These are phyloP conservation scores for Scheffersomyces illinoinensis DNA, from an alignment of 1,139 yeast genomes.

Conservation along the genomic window DNA sequence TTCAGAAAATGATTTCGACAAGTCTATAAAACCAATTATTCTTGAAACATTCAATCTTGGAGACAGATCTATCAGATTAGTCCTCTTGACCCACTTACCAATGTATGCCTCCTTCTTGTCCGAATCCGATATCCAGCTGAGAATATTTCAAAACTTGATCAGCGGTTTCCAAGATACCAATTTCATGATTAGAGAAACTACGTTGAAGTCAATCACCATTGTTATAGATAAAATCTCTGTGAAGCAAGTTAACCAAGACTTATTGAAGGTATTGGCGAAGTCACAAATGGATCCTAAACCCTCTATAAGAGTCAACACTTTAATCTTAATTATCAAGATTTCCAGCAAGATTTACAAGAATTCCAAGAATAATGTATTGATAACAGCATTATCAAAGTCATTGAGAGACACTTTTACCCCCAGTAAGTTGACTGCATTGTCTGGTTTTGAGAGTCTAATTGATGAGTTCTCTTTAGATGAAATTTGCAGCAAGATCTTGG, in stretches of 20 bases:
- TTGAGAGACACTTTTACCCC: conserved; percentile 79
- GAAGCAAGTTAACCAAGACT: conserved; percentile 83
- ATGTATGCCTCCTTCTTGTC: conserved; percentile 52
- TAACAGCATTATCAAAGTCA: conserved; percentile 85
- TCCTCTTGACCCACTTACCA: conserved; percentile 65
- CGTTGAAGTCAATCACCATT: conserved; percentile 67
- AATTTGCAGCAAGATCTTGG: conserved; percentile 78
- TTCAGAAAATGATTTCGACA: conserved; percentile 39
- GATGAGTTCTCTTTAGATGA: conserved; percentile 73
- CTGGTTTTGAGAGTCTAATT: conserved; percentile 68
- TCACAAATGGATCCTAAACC: conserved; percentile 85
- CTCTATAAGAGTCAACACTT: conserved; percentile 83
- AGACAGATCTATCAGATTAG: conserved; percentile 76
- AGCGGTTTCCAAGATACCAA: conserved; percentile 88
- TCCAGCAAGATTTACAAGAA: conserved; percentile 60
- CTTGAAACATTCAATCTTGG: conserved; percentile 62
- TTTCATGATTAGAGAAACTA: conserved; percentile 74
- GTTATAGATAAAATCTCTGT: conserved; percentile 70
- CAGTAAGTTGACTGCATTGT: conserved; percentile 74
- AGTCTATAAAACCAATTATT: conserved; percentile 61
- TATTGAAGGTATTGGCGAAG: conserved; percentile 78
- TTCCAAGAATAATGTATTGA: conserved; percentile 69
- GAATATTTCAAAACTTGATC: conserved; percentile 64
- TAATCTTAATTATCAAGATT: conserved; percentile 72
- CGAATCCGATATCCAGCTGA: conserved; percentile 65